phyloP scores from a whole-genome alignment of 2,329 filamentous ascomycete species.

The Talaromyces sp. region DNA sequence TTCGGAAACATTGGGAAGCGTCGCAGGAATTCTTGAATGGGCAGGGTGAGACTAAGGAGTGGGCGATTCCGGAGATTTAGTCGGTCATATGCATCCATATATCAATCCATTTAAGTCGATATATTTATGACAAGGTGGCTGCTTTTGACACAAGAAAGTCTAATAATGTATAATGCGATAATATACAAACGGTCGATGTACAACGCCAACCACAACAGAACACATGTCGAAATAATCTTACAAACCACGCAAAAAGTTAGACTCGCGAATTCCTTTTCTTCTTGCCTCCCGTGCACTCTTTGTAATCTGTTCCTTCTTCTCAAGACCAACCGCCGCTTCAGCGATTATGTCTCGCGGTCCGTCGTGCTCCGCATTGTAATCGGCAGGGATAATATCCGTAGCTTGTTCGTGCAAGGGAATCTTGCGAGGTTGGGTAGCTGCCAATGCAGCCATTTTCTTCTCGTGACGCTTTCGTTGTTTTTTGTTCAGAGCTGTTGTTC shows the following conservation, averaged over 20 bases:
- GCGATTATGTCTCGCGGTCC: conserved; percentile 22
- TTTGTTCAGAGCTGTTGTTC: conserved; percentile 43
- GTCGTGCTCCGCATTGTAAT: conserved; percentile 26
- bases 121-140: background rate
- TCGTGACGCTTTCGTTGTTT: conserved; percentile 44
- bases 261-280: conserved; percentile 43
- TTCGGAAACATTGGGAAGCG: conserved; percentile 26
- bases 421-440: conserved; percentile 33
- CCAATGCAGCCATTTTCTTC: conserved; percentile 43
- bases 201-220: background rate
- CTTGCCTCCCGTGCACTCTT: conserved; percentile 42
- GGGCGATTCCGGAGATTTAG: conserved; percentile 20
- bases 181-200: conserved; percentile 1
- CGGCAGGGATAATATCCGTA: conserved; percentile 40
- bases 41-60: conserved; percentile 31
- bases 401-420: conserved; percentile 45
- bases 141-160: background rate
- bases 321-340: conserved; percentile 33
- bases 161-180: conserved; percentile 1
- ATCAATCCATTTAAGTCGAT: background rate
- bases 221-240: conserved; percentile 22
- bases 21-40: conserved; percentile 29
- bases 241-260: conserved; percentile 46
- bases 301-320: conserved; percentile 38
- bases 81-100: background rate